A percentile compares a stretch with the other conserved stretches of the same genome.
Conservation (phyloP, 129 eudicot genomes). For the Kitagawia praeruptora region DNA sequence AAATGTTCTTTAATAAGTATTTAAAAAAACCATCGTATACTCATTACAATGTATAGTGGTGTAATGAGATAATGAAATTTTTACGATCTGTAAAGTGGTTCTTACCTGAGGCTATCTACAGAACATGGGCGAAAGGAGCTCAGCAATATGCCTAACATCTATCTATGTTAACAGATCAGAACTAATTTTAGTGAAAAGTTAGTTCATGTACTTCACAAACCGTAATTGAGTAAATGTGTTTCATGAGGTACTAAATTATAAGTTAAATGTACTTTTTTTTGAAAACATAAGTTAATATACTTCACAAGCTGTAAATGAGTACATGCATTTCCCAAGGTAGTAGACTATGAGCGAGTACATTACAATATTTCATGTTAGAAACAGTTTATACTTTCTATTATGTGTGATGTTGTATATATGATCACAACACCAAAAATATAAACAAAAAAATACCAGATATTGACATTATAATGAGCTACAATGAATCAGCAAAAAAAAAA, state of each 20-base stretch:
- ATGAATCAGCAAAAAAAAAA: neutral
- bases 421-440: neutral
- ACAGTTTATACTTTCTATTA: neutral
- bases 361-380: neutral
- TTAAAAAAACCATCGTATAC: neutral
- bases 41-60: neutral
- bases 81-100: neutral
- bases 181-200: neutral
- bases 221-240: neutral
- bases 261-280: neutral
- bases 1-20: neutral
- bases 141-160: neutral
- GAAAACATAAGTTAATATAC: neutral
- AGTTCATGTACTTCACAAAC: neutral
- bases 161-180: neutral
- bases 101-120: neutral
- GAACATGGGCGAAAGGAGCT: neutral
- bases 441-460: neutral
- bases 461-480: no score
- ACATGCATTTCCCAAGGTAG: neutral
- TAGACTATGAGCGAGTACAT: neutral
- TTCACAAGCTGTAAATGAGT: neutral
- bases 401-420: neutral
- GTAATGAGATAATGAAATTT: neutral
- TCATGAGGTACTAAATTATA: neutral